Evolutionary conservation across 148 eudicot genomes (phyloP).

Genomic region (Suaeda aralocaspica): DNA sequence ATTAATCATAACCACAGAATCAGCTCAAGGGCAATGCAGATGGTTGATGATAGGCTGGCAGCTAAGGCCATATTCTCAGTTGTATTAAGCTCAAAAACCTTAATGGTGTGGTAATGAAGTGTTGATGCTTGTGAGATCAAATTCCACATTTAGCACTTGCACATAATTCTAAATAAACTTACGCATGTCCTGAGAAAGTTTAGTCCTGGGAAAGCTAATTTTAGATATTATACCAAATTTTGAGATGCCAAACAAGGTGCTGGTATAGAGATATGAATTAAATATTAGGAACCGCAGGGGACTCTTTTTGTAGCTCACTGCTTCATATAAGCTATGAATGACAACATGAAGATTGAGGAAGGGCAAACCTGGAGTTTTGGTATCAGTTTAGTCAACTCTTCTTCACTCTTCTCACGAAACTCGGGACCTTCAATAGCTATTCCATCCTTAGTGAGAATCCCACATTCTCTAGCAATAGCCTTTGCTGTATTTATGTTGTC

Average conservation of each 20-base stretch:
- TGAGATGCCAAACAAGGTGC: background rate
- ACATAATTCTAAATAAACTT: background rate
- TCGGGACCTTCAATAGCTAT: constrained; percentile 85
- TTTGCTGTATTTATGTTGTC: constrained; percentile 84
- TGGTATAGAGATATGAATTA: background rate
- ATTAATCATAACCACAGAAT: background rate
- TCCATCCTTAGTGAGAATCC: constrained; percentile 71
- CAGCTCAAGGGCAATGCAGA: background rate
- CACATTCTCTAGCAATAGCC: constrained; percentile 88
- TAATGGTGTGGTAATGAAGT: background rate
- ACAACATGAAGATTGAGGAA: background rate
- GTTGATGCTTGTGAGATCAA: background rate
- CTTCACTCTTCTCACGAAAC: constrained; percentile 59
- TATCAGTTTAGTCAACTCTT: constrained; percentile 55
- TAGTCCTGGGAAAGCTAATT: background rate
- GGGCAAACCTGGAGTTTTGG: constrained; percentile 69
- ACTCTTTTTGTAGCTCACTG: background rate
- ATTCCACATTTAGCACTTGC: background rate
- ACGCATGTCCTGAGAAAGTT: background rate
- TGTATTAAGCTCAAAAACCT: background rate
- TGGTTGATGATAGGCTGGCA: background rate
- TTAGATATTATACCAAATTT: background rate
- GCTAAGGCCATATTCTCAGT: background rate
- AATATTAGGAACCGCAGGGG: background rate
- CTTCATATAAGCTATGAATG: background rate